phyloP scores from a whole-genome alignment of 2,329 filamentous ascomycete species.

The Scleromitrula shiraiana region DNA sequence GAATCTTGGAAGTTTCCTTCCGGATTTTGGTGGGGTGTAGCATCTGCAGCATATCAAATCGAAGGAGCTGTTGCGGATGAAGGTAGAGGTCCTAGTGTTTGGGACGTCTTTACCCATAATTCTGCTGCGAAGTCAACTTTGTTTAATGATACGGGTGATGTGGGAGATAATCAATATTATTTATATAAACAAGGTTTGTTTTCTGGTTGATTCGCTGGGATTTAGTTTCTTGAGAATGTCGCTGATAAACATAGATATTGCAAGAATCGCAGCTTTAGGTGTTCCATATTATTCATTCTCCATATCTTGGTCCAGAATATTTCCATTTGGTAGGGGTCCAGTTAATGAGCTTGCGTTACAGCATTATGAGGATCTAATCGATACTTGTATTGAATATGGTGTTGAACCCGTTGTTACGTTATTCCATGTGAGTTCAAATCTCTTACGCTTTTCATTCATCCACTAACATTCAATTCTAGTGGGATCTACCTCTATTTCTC shows the following conservation, averaged over 20 bases:
- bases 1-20: slow-evolving; percentile 23
- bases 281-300: slow-evolving; percentile 45
- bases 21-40: slow-evolving; percentile 42
- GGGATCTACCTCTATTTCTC: slow-evolving; percentile 25
- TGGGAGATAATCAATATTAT: slow-evolving; percentile 34
- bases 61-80: slow-evolving; percentile 39
- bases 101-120: slow-evolving; percentile 32
- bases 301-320: slow-evolving; percentile 43
- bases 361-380: slow-evolving; percentile 46
- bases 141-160: slow-evolving; percentile 39
- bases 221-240: too few relatives aligned
- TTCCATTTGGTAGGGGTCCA: slow-evolving; percentile 43
- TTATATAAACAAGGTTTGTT: slow-evolving; percentile 45
- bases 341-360: slow-evolving; percentile 43
- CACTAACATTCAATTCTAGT: slow-evolving; percentile 15
- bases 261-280: slow-evolving; percentile 43
- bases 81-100: slow-evolving; percentile 36
- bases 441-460: background rate
- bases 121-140: slow-evolving; percentile 14
- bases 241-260: slow-evolving; percentile 35
- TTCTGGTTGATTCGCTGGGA: background rate
- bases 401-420: slow-evolving; percentile 42
- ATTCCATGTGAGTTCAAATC: slow-evolving; percentile 29
- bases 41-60: slow-evolving; percentile 39
- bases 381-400: slow-evolving; percentile 41